Evolutionary conservation across 805 yeast species (phyloP), one percentile per base, ranked within the genome.

Genomic region (Komagataella kurtzmanii): DNA sequence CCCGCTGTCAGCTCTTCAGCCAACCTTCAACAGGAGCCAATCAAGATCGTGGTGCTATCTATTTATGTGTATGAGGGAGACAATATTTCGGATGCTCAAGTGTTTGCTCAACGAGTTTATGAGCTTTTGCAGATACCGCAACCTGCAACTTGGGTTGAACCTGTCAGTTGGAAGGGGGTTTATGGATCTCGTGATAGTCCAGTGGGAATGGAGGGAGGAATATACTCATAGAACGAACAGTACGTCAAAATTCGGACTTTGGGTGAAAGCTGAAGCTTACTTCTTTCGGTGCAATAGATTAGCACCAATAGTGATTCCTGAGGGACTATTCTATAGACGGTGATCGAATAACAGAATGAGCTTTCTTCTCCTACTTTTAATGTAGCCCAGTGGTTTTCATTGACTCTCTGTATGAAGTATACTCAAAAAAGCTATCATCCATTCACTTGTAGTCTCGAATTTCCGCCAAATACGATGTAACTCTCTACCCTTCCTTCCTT

Each of bases 21-120:
- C 50, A 14, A 17, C 17, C n/a, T 7, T 46, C 17, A 43, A 24
- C 52, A 49, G 14, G 46, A 36, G 24, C 24, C 17, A 14, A 43
- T 7, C 24, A 49, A 51, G 40, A 58, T 54, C 43, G 44, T 56
- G 8, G 51, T 58, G 2, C 47, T 63, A 12, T 57, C 62, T 12
- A 70, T 78, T 17, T 81, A 74, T 61, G 95, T 84, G 1, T 88
- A 87, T 64, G 97, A 90, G 63, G 97, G 98, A 40, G 97, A 90
- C 64, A 91, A 91, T 63, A 76, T 82, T 24, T 61, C 65, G 18
- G 96, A 89, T 63, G 93, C 95, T 6, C 70, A 69, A 46, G 55
- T 61, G 7, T 64, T 84, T 54, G 80, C 85, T 2, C 55, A 55
- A 10, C 63, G 65, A 36, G 62, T 73, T 2, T 56, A 62, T 5